These are phyloP conservation scores for Thalassia testudinum DNA, from an alignment of 116 monocot species.

Conservation along the genomic window DNA sequence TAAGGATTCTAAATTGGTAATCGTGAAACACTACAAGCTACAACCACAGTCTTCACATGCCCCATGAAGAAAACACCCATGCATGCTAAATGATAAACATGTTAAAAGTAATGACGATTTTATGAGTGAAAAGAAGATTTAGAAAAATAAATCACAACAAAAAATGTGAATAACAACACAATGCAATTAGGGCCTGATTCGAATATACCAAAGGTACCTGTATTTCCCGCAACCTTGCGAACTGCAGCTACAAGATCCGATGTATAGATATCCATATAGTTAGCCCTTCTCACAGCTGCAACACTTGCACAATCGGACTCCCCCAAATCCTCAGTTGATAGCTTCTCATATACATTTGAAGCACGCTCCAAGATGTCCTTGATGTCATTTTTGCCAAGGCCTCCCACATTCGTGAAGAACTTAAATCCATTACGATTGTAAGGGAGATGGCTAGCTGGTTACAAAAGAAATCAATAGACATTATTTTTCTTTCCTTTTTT, in stretches of 20 bases:
- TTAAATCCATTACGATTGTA: conserved; percentile 98
- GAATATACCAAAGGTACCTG: conserved; percentile 26
- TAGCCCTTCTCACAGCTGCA: conserved; percentile 30
- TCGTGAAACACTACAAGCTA: not conserved
- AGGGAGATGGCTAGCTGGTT: conserved; percentile 93
- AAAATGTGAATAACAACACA: too few species aligned
- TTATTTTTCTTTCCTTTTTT: too few species aligned
- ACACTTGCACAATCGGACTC: conserved; percentile 16
- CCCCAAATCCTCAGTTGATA: conserved; percentile 17
- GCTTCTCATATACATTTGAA: conserved; percentile 49
- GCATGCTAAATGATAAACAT: too few species aligned
- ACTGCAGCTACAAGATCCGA: conserved; percentile 74
- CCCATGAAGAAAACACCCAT: too few species aligned
- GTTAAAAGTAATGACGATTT: too few species aligned
- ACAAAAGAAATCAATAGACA: conserved; percentile 1
- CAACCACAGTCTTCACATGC: not conserved
- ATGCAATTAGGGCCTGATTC: too few species aligned
- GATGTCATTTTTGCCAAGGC: conserved; percentile 81
- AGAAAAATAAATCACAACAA: too few species aligned
- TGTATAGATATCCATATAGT: conserved; percentile 77
- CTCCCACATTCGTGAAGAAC: conserved; percentile 89
- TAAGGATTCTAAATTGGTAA: not conserved
- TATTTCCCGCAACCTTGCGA: conserved; percentile 74
- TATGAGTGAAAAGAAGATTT: too few species aligned
- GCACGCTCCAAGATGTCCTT: conserved; percentile 80